Base-by-base conservation (phyloP, 1,284 basidiomycete species). In the Ceratobasidium theobromae region DNA sequence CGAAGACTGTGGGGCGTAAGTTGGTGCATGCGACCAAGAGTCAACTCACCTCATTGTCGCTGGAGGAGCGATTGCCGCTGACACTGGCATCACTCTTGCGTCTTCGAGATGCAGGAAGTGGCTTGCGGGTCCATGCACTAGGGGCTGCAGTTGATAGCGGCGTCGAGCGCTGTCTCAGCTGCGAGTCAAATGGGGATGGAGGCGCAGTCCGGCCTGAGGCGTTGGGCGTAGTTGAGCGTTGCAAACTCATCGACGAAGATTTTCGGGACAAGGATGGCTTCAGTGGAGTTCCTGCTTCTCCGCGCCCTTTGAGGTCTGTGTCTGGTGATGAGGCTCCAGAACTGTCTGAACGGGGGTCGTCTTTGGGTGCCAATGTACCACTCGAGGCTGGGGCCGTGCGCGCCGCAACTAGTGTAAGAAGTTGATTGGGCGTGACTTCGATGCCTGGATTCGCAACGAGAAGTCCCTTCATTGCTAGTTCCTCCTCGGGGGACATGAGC, bases 81-180 rank as follows among this genome's bases (percentile, higher is more conserved):
- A 78, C 76, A 66, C 78, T 81, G 11, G 86, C 86, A 70, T 87
- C 82, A 68, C 88, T 89, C 76, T 81, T 86, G 53, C 87, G 78
- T 60, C 88, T 79, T 27, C 68, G 62, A 48, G 79, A 76, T 4
- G 84, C 80, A 18, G 66, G 68, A 40, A 62, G 41, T 4, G 87
- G 87, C 68, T 84, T 86, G 18, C 81, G 62, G 14, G 57, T 72
- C 87, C 88, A 91, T 70, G 86, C 88, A 2, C 88, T 89, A 0
- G 88, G 89, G 0, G 87, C 84, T 18, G 72, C 76, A 23, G 57
- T 64, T 76, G 77, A n/a, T 69, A 72, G 3, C 87, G 75, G 86
- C 0, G 83, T 83, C 8, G 85, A 80, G 27, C 88, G 81, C 73
- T 89, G 86, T 62, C 89, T 76, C 28, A 80, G 77, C 49, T 84